Percentiles rank a stretch among this genome's conserved stretches.
phyloP scores from a whole-genome alignment of 2,329 filamentous ascomycete species.

The Aspergillus fijiensis region DNA sequence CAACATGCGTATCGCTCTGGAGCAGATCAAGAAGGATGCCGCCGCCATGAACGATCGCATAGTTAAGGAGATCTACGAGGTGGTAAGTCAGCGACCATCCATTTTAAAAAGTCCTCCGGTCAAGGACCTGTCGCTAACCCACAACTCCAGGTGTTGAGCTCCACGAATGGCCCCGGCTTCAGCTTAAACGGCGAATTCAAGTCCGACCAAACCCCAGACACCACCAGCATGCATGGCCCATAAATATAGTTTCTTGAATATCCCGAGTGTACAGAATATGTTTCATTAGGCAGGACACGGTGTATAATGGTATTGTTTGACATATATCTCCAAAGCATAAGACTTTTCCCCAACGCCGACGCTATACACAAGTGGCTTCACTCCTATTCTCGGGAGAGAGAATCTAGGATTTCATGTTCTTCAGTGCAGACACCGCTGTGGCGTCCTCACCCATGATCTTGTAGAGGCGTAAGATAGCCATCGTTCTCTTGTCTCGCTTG shows the following conservation, averaged over 20 bases:
- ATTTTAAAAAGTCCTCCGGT: neutral
- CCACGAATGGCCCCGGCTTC: constrained; percentile 82
- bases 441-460: constrained; percentile 59
- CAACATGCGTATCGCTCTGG: constrained; percentile 78
- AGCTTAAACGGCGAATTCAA: constrained; percentile 78
- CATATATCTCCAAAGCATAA: constrained; percentile 20
- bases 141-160: constrained; percentile 72
- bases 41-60: constrained; percentile 61
- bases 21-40: constrained; percentile 75
- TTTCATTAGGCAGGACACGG: constrained; percentile 43
- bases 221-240: constrained; percentile 46
- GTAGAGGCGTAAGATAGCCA: constrained; percentile 62
- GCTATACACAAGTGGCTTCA: constrained; percentile 37
- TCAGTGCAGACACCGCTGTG: constrained; percentile 60
- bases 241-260: constrained; percentile 46
- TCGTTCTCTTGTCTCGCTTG: constrained; percentile 42
- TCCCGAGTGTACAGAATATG: constrained; percentile 42
- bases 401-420: constrained; percentile 35
- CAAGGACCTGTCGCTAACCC: constrained; percentile 31
- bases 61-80: constrained; percentile 71
- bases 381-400: neutral
- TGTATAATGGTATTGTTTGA: constrained; percentile 43
- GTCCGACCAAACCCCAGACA: constrained; percentile 58
- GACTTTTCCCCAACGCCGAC: constrained; percentile 40
- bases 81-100: constrained; percentile 47